Conservation (phyloP, 1,139 yeast genomes). For the Hemisphaericaspora subhashii region DNA sequence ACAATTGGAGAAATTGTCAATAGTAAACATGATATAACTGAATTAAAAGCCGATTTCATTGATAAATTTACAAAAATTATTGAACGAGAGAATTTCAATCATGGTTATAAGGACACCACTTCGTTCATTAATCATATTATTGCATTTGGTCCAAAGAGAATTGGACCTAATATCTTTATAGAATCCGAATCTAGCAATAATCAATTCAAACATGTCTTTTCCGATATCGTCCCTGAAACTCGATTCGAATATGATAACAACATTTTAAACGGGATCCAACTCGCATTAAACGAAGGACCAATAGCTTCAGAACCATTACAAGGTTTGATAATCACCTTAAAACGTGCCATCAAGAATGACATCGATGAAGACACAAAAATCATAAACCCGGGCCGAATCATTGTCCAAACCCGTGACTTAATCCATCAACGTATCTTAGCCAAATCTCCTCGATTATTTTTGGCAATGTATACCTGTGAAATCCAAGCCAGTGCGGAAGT, state of each 20-base stretch:
- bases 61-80: conserved; percentile 33
- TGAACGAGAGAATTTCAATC: conserved; percentile 20
- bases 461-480: conserved; percentile 93
- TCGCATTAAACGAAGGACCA: conserved; percentile 85
- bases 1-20: conserved; percentile 26
- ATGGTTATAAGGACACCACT: conserved; percentile 20
- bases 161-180: conserved; percentile 74
- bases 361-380: conserved; percentile 33
- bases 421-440: conserved; percentile 69
- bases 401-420: conserved; percentile 70
- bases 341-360: conserved; percentile 30
- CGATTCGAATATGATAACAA: conserved; percentile 61
- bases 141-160: conserved; percentile 75
- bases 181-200: conserved; percentile 43
- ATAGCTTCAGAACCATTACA: conserved; percentile 84
- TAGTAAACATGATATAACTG: conserved; percentile 19
- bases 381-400: conserved; percentile 55
- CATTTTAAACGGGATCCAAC: conserved; percentile 79
- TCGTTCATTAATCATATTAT: conserved; percentile 48
- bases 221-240: conserved; percentile 15
- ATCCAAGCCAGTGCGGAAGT: conserved; percentile 95
- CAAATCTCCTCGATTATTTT: conserved; percentile 85
- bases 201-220: conserved; percentile 34
- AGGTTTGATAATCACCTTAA: conserved; percentile 63
- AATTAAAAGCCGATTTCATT: conserved; percentile 25